Evolutionary conservation across 2,329 filamentous ascomycete genomes (phyloP), one percentile per base, ranked within the genome.

Genomic region (Stylonectria norvegica): DNA sequence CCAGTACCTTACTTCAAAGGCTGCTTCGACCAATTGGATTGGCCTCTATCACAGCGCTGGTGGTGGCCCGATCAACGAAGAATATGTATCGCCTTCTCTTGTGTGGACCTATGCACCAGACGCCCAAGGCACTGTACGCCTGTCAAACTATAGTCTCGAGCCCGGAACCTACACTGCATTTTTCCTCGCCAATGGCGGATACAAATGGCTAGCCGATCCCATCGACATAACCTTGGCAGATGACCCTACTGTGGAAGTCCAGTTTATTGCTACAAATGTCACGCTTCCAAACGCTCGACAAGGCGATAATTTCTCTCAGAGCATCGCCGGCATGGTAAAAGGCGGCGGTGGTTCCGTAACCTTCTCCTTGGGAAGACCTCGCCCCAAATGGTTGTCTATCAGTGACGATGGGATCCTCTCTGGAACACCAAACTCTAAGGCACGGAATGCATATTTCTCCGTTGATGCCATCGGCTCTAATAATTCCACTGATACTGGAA

Each of bases 281-380:
- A 64, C 58, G 5, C 57, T 63, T 2, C 58, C 59, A n/a, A 69
- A 69, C 42, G 65, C 58, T 3, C 61, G 64, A 1, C 48, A 56
- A 10, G 62, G 59, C 10, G 59, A 66, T 4, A 32, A 34, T 3
- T 70, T 64, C 38, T 45, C 57, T 1, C 58, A 61, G 15, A 52
- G 40, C 5, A 47, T 69, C 27, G 25, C 32, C 2, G 66, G 66
- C 4, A 50, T 70, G 11, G 38, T 69, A 11, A 56, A 42, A 5
- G 59, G 56, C 16, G 49, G 40, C 12, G 49, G 50, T 11, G 51
- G 51, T 30, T 17, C 40, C 0, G 56, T 60, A 12, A 51, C 27
- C 7, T 69, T 64, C 31, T 49, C 57, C 22, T 60, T 57, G 6
- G 38, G 48, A 5, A 42, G 49, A 20, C 41, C 38, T 3, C 50